Evolutionary conservation across 352 stramenopile genomes (phyloP).

Genomic region (Globisporangium abappressorium): DNA sequence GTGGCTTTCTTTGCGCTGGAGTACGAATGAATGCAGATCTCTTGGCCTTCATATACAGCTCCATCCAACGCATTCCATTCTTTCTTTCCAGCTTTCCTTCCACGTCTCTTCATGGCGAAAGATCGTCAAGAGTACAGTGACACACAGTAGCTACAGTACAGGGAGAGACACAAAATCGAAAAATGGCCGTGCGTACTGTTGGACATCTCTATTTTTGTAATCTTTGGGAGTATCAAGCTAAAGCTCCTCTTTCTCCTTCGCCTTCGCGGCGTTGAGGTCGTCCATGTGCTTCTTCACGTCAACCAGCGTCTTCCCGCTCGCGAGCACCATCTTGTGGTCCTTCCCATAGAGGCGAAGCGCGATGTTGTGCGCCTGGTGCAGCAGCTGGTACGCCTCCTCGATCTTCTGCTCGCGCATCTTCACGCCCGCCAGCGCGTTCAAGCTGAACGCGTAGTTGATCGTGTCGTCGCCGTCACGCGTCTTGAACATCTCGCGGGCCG

Average conservation of each 20-base stretch:
- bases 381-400: constrained; percentile 50
- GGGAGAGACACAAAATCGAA: neutral
- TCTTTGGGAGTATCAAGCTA: neutral
- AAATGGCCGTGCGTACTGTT: neutral
- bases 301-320: constrained; percentile 58
- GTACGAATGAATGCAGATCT: neutral
- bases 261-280: constrained; percentile 21
- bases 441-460: constrained; percentile 70
- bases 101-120: constrained; percentile 15
- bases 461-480: constrained; percentile 66
- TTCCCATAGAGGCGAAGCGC: constrained; percentile 63
- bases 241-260: constrained; percentile 18
- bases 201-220: neutral
- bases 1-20: neutral
- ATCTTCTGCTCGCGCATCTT: constrained; percentile 66
- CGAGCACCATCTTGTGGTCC: constrained; percentile 53
- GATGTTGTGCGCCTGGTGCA: constrained; percentile 67
- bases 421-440: constrained; percentile 78
- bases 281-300: constrained; percentile 62
- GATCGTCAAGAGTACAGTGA: constrained; percentile 7
- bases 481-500: constrained; percentile 50
- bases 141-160: neutral
- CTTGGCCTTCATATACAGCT: neutral
- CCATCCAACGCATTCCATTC: neutral
- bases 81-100: constrained; percentile 13